Base-by-base conservation (phyloP, 1,139 yeast genomes). In the Sugiyamaella paludigena region DNA sequence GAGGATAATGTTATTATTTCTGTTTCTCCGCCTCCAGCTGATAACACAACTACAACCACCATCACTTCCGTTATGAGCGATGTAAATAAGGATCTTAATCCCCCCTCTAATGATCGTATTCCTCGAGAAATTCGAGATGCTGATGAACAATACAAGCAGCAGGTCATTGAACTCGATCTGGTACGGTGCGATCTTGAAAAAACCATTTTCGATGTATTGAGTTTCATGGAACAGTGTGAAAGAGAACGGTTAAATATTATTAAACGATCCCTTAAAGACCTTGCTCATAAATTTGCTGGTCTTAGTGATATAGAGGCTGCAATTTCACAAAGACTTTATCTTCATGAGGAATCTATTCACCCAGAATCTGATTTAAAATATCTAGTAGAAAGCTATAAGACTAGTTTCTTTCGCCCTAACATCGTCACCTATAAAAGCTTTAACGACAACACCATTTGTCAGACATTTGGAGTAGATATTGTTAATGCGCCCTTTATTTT, bases 401-500 rank as follows among this genome's bases (percentile, higher is more conserved):
- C 91, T 0, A 94, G 95, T 0, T 73, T 76, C 36, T 85, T 84
- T 64, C 76, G 78, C 48, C 95, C 96, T 3, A 79, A 74, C 43
- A 89, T 84, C 3, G 73, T 80, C 4, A 72, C 82, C 7, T 87
- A 85, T 63, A 87, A 84, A 59, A 84, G 84, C 58, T 87, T 84
- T 65, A 80, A 79, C 60, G 78, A 61, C 31, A 53, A 55, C 7
- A 80, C 80, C 52, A 73, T 78, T 36, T 75, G 76, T 50, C 95
- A 87, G 66, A 81, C 86, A 1, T 89, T 87, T 73, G 97, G 97
- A 5, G 87, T 85, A 30, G 91, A 83, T 54, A 68, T 81, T 4
- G 75, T 83, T 51, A 78, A 80, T 4, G 87, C 85, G 1, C 91
- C 92, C 1, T 65, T 80, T 33, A 66, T 87, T 11, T 72, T 87